These are phyloP conservation scores for Clarkia xantiana DNA, from an alignment of 345 rosid species.

Conservation along the genomic window DNA sequence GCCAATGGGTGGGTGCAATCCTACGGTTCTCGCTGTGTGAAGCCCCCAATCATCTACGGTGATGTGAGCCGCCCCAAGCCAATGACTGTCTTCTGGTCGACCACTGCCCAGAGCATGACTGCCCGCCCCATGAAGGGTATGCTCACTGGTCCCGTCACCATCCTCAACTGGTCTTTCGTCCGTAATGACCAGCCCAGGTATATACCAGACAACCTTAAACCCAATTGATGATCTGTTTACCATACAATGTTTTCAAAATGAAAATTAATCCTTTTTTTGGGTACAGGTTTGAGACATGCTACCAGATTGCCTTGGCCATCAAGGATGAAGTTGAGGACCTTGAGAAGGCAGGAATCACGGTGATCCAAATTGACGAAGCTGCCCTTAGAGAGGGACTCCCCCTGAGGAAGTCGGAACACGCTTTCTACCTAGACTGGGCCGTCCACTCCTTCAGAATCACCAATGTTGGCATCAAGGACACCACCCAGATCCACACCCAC, in stretches of 20 bases:
- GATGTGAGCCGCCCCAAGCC: constrained; percentile 98
- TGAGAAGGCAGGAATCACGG: constrained; percentile 73
- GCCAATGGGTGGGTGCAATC: constrained; percentile 98
- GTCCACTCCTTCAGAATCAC: constrained; percentile 99
- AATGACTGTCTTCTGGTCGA: constrained; percentile 97
- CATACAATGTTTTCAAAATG: neutral
- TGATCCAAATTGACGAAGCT: constrained; percentile 95
- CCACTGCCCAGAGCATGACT: constrained; percentile 89
- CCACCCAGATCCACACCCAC: constrained; percentile 98
- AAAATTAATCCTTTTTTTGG: neutral
- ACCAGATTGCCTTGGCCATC: constrained; percentile 94
- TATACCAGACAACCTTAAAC: neutral
- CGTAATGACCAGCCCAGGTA: constrained; percentile 97
- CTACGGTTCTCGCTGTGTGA: constrained; percentile 97
- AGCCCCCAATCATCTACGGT: constrained; percentile 96
- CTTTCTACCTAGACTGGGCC: constrained; percentile 97
- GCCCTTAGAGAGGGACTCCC: constrained; percentile 94
- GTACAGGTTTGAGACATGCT: constrained; percentile 76
- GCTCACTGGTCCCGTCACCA: constrained; percentile 99
- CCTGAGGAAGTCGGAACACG: constrained; percentile 89
- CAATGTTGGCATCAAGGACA: constrained; percentile 69
- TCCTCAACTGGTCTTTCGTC: constrained; percentile 97
- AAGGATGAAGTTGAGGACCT: constrained; percentile 97
- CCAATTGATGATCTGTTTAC: too few relatives aligned
- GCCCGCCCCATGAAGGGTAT: constrained; percentile 96